Conservation (phyloP, 73 alveolate species). For the Tetrahymena thermophila region DNA sequence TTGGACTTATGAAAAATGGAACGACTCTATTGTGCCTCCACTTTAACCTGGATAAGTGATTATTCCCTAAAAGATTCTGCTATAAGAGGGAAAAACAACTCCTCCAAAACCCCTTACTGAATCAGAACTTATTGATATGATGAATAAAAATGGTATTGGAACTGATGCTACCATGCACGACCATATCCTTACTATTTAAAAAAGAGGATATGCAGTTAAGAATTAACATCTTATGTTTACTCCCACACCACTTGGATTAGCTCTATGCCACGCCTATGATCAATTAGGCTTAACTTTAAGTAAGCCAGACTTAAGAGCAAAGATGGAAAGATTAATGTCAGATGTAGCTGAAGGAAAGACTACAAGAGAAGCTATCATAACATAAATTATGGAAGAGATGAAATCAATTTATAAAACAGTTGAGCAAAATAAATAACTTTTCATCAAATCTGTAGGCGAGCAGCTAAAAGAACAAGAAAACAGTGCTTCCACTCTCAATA, state of each 20-base stretch:
- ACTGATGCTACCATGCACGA: constrained; percentile 99
- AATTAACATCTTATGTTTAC: constrained; percentile 61
- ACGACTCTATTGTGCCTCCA: constrained; percentile 75
- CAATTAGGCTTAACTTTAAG: constrained; percentile 78
- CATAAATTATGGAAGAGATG: constrained; percentile 72
- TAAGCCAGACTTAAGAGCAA: constrained; percentile 90
- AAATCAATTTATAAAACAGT: constrained; percentile 58
- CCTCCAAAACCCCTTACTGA: constrained; percentile 97
- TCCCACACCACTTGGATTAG: constrained; percentile 94
- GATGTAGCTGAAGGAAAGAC: constrained; percentile 75
- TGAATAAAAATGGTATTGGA: constrained; percentile 99
- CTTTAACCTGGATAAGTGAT: constrained; percentile 70
- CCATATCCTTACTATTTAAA: constrained; percentile 92
- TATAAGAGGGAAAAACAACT: constrained; percentile 82
- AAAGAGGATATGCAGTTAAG: constrained; percentile 90
- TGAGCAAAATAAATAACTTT: constrained; percentile 28
- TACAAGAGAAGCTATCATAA: constrained; percentile 62
- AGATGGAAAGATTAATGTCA: constrained; percentile 92
- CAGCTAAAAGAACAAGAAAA: constrained; percentile 49
- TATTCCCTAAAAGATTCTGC: constrained; percentile 51
- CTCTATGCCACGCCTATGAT: constrained; percentile 89
- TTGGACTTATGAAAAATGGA: constrained; percentile 92
- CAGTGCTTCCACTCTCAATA: constrained; percentile 43
- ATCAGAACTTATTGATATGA: constrained; percentile 87
- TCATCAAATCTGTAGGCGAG: constrained; percentile 43